A percentile compares a stretch with the other conserved stretches of the same genome.
Conservation (phyloP, 192 early-diverging fungal genomes). For the Thamnidium elegans region DNA sequence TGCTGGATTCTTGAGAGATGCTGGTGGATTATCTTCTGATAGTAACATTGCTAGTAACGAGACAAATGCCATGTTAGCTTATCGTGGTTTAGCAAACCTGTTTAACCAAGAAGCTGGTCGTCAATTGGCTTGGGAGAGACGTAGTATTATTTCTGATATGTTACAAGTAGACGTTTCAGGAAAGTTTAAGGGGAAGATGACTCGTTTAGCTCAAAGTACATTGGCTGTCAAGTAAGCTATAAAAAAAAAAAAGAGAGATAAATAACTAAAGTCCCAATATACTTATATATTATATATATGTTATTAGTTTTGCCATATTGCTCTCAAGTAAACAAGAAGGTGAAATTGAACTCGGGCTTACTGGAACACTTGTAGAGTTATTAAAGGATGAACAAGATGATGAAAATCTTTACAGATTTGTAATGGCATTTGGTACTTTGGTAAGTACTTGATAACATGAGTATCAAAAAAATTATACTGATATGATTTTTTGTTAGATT, state of each 20-base stretch:
- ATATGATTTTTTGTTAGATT: slow-evolving; percentile 12
- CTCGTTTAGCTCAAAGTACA: slow-evolving; percentile 28
- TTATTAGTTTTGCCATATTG: slow-evolving; percentile 45
- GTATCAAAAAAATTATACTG: not conserved
- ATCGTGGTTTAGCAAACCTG: slow-evolving; percentile 70
- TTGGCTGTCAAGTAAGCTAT: slow-evolving; percentile 27
- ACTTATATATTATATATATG: not conserved
- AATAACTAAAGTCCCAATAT: not conserved
- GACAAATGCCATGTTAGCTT: slow-evolving; percentile 76
- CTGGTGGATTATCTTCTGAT: slow-evolving; percentile 32
- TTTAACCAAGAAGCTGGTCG: slow-evolving; percentile 55
- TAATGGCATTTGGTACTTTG: slow-evolving; percentile 66
- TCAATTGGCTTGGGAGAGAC: slow-evolving; percentile 30
- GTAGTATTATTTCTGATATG: slow-evolving; percentile 17
- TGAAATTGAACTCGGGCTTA: slow-evolving; percentile 48
- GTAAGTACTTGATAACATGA: slow-evolving; percentile 25
- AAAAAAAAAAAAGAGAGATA: not conserved
- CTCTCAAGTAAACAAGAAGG: slow-evolving; percentile 45
- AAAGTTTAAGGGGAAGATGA: slow-evolving; percentile 26
- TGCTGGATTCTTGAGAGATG: slow-evolving; percentile 36
- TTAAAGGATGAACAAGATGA: slow-evolving; percentile 56
- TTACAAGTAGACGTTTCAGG: slow-evolving; percentile 37
- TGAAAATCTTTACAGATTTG: slow-evolving; percentile 56
- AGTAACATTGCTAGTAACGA: slow-evolving; percentile 40
- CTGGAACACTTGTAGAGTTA: slow-evolving; percentile 46